Evolutionary conservation across 108 stramenopile species (phyloP), one percentile per base, ranked within the genome.

Genomic region (Halocafeteria seosinensis): DNA sequence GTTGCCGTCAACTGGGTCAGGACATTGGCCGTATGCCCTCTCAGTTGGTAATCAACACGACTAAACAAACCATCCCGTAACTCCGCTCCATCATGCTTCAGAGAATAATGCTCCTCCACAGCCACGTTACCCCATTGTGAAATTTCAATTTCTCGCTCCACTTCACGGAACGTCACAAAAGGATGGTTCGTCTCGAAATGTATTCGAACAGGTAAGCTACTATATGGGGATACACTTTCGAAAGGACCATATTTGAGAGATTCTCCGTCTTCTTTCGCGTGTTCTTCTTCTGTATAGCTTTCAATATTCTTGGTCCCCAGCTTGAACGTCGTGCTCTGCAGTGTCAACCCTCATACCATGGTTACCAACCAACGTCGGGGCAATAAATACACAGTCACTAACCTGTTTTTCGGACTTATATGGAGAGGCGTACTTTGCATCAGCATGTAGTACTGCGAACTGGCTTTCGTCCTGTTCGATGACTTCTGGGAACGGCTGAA

Each of bases 81-180:
- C 29, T 57, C 31, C 5, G 71, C 71, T 34, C 66, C 71, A n/a
- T 60, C 4, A 51, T 72, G 66, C 47, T 62, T 1, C 28, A 72
- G 59, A 6, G 64, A 61, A 1, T 53, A 59, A 30, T 66, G 42
- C 29, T 78, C 77, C 38, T 78, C 77, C 3, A 78, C 67, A 6
- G 77, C 77, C 32, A 78, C 69, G 65, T 73, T 78, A 34, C 77
- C 77, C 77, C 77, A 78, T 34, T 75, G 73, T 0, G 77, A 78
- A 17, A 78, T 73, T 65, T 78, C 77, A 25, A 78, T 70, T 66
- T 78, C 77, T 26, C 76, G 75, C 11, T 67, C 32, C 36, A 71
- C 65, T 13, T 64, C 29, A 8, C 66, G 29, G 12, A 70, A 74
- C 67, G 74, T 78, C 27, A 68, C 73, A 38, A 78, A 78, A 0